Evolutionary conservation across 83 land plant species (phyloP).

Genomic region (Thuja plicata): DNA sequence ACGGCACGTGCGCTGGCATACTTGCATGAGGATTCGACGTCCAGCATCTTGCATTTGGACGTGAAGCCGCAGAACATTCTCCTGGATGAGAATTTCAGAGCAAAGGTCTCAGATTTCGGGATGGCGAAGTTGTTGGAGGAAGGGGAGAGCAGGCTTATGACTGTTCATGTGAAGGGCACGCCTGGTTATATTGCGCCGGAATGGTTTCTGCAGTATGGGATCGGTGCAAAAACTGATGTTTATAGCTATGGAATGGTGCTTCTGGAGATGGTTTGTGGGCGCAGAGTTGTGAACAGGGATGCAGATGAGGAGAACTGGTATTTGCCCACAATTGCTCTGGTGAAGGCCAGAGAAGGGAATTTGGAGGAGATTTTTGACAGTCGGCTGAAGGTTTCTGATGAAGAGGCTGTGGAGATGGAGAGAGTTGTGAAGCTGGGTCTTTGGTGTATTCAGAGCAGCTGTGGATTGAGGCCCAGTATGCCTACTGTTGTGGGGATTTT

Average conservation of each 20-base stretch:
- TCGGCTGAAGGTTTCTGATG: not conserved
- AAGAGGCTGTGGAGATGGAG: not conserved
- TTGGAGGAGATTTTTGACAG: not conserved
- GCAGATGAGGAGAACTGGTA: not conserved
- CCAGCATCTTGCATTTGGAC: conserved; percentile 6
- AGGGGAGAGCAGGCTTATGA: conserved; percentile 50
- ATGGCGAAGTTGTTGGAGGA: conserved; percentile 32
- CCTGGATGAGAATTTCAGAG: conserved; percentile 47
- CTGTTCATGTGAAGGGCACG: conserved; percentile 71
- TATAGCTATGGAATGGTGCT: too few species aligned
- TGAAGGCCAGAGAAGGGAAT: not conserved
- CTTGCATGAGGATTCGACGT: not conserved
- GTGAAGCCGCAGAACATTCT: too few species aligned
- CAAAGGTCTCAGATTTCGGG: conserved; percentile 86
- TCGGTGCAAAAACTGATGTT: conserved; percentile 40
- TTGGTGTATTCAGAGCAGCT: too few species aligned
- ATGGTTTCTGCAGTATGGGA: conserved; percentile 48
- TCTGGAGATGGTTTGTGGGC: too few species aligned
- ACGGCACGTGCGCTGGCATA: conserved; percentile 1
- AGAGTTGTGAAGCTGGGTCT: not conserved
- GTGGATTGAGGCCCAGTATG: too few species aligned
- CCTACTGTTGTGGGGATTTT: too few species aligned
- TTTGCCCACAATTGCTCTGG: not conserved
- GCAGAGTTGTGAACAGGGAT: too few species aligned
- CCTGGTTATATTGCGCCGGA: conserved; percentile 89